Percentiles rank a stretch among this genome's conserved stretches.
Conservation (phyloP, 2,329 filamentous ascomycete genomes). For the Beauveria varroae region DNA sequence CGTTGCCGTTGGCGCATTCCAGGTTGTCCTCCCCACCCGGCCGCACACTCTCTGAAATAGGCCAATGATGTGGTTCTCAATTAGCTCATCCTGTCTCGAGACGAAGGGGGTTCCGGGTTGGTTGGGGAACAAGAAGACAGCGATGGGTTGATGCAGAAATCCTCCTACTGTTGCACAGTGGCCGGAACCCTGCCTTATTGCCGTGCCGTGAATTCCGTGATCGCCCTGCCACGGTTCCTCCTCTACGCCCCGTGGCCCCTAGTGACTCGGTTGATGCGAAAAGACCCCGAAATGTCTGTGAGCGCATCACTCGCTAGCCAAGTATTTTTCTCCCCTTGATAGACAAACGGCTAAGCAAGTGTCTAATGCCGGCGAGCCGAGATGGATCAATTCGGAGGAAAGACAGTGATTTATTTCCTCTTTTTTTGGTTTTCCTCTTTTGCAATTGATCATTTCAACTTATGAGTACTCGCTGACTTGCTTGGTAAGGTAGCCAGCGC, state of each 20-base stretch:
- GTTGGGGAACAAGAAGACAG: not conserved
- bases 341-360: not conserved
- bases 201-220: slow-evolving; percentile 7
- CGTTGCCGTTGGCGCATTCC: not conserved
- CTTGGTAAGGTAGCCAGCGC: not conserved
- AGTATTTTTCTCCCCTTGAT: not conserved
- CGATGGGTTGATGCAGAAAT: not conserved
- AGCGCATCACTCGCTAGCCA: not conserved
- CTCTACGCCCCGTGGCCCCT: not conserved
- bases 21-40: not conserved
- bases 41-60: no score
- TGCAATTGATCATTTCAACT: no score
- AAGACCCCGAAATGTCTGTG: not conserved
- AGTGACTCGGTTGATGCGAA: not conserved
- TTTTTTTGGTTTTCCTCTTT: no score
- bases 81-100: no score
- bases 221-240: not conserved
- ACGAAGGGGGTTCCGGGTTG: no score
- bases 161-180: not conserved
- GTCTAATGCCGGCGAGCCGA: not conserved
- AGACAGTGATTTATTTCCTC: no score
- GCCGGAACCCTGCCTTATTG: not conserved
- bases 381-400: not conserved
- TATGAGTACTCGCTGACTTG: not conserved
- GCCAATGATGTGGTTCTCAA: no score